Base-by-base conservation (phyloP, 2,329 filamentous ascomycete species). In the Akanthomyces lecanii region DNA sequence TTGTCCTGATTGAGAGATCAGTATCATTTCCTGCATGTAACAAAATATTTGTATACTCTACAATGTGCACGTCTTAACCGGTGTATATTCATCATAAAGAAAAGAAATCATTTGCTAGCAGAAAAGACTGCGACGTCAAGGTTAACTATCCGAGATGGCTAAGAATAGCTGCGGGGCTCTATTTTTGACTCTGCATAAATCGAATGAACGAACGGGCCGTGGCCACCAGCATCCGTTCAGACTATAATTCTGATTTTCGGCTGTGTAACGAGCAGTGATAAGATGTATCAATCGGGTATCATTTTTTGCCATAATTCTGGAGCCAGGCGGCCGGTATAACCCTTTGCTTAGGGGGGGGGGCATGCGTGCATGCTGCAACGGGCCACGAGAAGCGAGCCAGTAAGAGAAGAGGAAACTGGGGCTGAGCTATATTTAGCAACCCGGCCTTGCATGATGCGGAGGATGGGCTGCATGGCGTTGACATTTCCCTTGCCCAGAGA, bases 371-470 rank as follows among this genome's bases (percentile, higher is more conserved):
- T 40, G 38, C 38, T 40, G 38, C 14, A 14, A 40, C 14, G 38
- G 38, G 38, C 38, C 38, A 16, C 38, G 36, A 40, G 52, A 55
- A 44, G 44, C 44, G 55, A 48, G 33, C 55, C 55, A 58, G n/a
- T 58, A 11, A 58, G 16, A 58, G 11, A 21, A 3, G 16, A 21
- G n/a, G 14, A 21, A 44, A 38, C 55, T 16, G 42, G 55, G 42
- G 55, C 30, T 50, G 44, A 16, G 44, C 44, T 58, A 58, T 40
- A 58, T 48, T 58, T 58, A 58, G 55, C 42, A 58, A 8, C n/a
- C 40, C 40, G 7, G 18, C 8, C 28, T 36, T 8, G 33, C 14
- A 16, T 33, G 25, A 30, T 56, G 53, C 40, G 53, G 53, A 56
- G 53, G 36, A 42, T 28, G 10, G 6, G n/a, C 51, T 42, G 12